Evolutionary conservation across 352 stramenopile genomes (phyloP).

Genomic region (Globisporangium echinulatum): DNA sequence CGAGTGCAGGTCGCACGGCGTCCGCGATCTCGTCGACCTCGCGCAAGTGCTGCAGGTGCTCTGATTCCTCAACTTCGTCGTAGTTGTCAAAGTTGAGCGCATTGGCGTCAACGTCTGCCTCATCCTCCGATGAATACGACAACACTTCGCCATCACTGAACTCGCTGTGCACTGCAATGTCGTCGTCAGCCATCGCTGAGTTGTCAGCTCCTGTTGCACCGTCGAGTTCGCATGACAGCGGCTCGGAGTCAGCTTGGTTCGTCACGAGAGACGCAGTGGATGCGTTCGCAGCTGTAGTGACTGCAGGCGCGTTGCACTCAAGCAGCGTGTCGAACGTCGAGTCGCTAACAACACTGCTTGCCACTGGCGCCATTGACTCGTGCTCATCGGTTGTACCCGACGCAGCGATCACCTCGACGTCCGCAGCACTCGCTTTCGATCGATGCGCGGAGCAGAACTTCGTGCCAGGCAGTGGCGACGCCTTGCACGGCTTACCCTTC

Average conservation of each 20-base stretch:
- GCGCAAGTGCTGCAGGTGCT: constrained; percentile 77
- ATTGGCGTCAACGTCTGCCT: constrained; percentile 38
- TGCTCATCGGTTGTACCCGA: background rate
- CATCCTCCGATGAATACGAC: constrained; percentile 22
- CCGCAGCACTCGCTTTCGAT: background rate
- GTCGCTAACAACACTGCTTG: background rate
- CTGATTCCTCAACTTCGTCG: constrained; percentile 73
- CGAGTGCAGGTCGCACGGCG: constrained; percentile 22
- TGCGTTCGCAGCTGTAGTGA: no score
- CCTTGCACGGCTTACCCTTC: constrained; percentile 44
- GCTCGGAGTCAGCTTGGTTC: background rate
- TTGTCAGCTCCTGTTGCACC: background rate
- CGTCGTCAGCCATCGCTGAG: background rate
- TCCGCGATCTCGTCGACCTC: constrained; percentile 72
- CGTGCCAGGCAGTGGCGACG: constrained; percentile 14
- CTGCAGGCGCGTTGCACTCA: no score
- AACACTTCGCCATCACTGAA: constrained; percentile 8
- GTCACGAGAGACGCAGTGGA: background rate
- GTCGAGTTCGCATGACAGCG: background rate
- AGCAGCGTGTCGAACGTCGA: no score
- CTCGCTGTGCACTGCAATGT: no score
- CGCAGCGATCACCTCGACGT: background rate
- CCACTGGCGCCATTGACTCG: background rate
- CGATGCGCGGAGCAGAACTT: constrained; percentile 40
- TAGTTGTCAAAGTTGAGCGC: constrained; percentile 26